Conservation (phyloP, 495 filamentous ascomycete species). For the Chaetomium fimeti region DNA sequence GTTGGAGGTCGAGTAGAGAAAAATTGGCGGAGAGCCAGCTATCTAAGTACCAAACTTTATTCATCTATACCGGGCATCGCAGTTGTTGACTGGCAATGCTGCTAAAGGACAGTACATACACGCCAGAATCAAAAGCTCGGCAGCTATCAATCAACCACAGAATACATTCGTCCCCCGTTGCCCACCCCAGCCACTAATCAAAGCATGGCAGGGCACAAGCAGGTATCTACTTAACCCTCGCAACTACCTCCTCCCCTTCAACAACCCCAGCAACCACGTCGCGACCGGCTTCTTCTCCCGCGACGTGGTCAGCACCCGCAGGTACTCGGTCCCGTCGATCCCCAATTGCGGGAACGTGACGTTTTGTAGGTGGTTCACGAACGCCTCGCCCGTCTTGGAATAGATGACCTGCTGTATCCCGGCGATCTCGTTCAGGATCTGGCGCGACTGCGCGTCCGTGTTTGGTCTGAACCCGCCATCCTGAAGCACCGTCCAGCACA, state of each 20-base stretch:
- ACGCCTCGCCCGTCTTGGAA: constrained; percentile 69
- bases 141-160: neutral
- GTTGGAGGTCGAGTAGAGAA: too few relatives aligned
- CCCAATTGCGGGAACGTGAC: constrained; percentile 51
- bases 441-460: constrained; percentile 78
- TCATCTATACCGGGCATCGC: too few relatives aligned
- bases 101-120: neutral
- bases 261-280: constrained; percentile 47
- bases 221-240: neutral
- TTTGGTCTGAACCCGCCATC: constrained; percentile 69
- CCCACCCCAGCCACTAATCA: neutral
- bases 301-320: constrained; percentile 50
- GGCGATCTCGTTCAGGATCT: constrained; percentile 81
- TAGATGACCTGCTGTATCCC: constrained; percentile 83
- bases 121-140: neutral
- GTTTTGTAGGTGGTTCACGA: constrained; percentile 49
- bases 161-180: neutral
- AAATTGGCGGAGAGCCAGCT: too few relatives aligned
- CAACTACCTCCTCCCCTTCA: constrained; percentile 39
- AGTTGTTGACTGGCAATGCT: too few relatives aligned
- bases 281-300: constrained; percentile 51
- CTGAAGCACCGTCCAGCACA: constrained; percentile 81
- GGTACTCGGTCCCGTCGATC: constrained; percentile 49
- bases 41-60: too few relatives aligned
- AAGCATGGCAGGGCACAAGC: neutral